Percentiles rank a stretch among this genome's conserved stretches.
These are phyloP conservation scores for Rhamnella rubrinervis DNA, from an alignment of 331 rosid genomes.

Conservation along the genomic window DNA sequence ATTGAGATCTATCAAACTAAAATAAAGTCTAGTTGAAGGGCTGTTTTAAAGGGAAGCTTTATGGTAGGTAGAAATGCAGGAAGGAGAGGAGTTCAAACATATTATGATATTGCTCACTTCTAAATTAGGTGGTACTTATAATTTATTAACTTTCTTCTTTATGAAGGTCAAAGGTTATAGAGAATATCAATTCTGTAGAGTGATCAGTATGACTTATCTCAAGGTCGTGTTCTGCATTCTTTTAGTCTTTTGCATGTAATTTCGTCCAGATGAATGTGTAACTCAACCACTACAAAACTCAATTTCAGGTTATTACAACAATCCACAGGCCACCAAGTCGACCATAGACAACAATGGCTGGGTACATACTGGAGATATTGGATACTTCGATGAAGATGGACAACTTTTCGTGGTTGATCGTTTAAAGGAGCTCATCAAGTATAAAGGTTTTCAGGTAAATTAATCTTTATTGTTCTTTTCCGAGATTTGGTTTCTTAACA, in stretches of 20 bases:
- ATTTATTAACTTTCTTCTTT: too few relatives aligned
- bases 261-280: not conserved
- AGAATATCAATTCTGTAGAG: too few relatives aligned
- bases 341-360: slow-evolving; percentile 69
- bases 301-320: slow-evolving; percentile 77
- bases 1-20: too few relatives aligned
- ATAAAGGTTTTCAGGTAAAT: slow-evolving; percentile 82
- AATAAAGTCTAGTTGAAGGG: too few relatives aligned
- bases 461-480: not conserved
- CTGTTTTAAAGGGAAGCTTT: too few relatives aligned
- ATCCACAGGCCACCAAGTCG: slow-evolving; percentile 65
- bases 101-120: too few relatives aligned
- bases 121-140: too few relatives aligned
- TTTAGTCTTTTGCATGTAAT: not conserved
- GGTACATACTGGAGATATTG: slow-evolving; percentile 94
- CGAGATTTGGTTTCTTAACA: not conserved
- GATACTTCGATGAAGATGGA: slow-evolving; percentile 75
- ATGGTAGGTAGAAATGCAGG: too few relatives aligned
- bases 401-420: slow-evolving; percentile 79
- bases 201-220: not conserved
- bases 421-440: slow-evolving; percentile 86
- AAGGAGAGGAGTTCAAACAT: too few relatives aligned
- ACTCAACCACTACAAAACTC: not conserved
- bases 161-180: too few relatives aligned
- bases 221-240: not conserved